Conservation (phyloP, 176 grass and related monocot genomes). For the Secale cereale region DNA sequence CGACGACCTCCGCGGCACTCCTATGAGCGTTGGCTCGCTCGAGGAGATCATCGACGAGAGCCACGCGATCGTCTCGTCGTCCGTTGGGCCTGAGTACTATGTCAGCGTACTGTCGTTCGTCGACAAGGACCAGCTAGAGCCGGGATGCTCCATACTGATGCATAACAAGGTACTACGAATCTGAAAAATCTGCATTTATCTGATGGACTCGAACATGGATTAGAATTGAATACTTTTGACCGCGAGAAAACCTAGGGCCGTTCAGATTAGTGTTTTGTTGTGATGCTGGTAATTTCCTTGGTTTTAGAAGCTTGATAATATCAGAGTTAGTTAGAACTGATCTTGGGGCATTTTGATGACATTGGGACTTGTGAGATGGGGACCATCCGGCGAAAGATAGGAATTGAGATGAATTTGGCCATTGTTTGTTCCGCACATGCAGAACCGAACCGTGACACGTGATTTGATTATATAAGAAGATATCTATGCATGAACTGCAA, state of each 20-base stretch:
- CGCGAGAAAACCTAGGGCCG: neutral
- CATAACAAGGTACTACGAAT: slow-evolving; percentile 72
- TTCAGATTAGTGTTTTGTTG: slow-evolving; percentile 18
- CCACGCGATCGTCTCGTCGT: slow-evolving; percentile 69
- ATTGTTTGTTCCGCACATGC: neutral
- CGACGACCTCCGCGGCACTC: slow-evolving; percentile 73
- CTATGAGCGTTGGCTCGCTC: slow-evolving; percentile 78
- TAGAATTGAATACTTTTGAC: slow-evolving; percentile 6
- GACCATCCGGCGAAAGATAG: neutral
- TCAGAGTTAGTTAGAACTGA: too few relatives aligned
- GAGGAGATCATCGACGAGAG: slow-evolving; percentile 92
- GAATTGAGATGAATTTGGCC: neutral
- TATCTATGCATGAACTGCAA: neutral
- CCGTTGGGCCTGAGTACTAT: slow-evolving; percentile 84
- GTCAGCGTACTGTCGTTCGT: slow-evolving; percentile 72
- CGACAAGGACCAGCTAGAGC: slow-evolving; percentile 90
- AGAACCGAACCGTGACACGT: neutral
- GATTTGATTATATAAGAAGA: neutral
- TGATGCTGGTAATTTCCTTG: neutral
- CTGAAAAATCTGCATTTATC: neutral
- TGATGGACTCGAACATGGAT: neutral
- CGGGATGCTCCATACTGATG: slow-evolving; percentile 79
- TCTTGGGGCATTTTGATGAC: neutral
- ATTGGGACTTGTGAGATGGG: neutral
- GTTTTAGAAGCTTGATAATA: neutral